phyloP scores from a whole-genome alignment of 495 filamentous ascomycete genomes.

The Glonium stellatum region DNA sequence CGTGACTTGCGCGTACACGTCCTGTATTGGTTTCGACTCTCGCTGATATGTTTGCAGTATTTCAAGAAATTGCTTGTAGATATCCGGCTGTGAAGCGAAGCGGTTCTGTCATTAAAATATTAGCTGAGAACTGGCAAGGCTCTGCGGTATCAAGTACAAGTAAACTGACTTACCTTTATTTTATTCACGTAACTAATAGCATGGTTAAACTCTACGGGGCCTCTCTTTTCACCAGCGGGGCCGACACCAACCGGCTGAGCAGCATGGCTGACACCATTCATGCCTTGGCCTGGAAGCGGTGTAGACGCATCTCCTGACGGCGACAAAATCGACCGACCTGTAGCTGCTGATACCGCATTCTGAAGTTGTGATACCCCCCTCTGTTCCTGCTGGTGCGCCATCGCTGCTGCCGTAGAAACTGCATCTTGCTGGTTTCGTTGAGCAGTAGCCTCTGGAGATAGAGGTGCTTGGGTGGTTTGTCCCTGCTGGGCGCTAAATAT shows the following conservation, averaged over 20 bases:
- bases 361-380: constrained; percentile 73
- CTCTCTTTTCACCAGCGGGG: constrained; percentile 62
- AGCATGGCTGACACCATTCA: constrained; percentile 41
- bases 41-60: constrained; percentile 98
- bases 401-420: constrained; percentile 44
- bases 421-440: constrained; percentile 37
- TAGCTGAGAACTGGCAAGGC: no score
- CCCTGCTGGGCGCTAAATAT: constrained; percentile 32
- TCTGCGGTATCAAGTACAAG: no score
- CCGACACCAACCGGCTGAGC: constrained; percentile 49
- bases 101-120: constrained; percentile 56
- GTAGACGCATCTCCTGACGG: constrained; percentile 38
- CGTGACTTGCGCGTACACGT: constrained; percentile 97
- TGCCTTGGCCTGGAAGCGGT: constrained; percentile 39
- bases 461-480: constrained; percentile 23
- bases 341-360: constrained; percentile 60
- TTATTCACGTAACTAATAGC: constrained; percentile 99
- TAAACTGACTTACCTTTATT: constrained; percentile 67
- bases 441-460: constrained; percentile 41
- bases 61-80: constrained; percentile 98
- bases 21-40: constrained; percentile 96
- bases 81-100: constrained; percentile 89
- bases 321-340: constrained; percentile 36
- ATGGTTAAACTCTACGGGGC: constrained; percentile 98
- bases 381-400: constrained; percentile 71